These are phyloP conservation scores for Galium porrigens DNA, from an alignment of 305 asterid species.

Conservation along the genomic window DNA sequence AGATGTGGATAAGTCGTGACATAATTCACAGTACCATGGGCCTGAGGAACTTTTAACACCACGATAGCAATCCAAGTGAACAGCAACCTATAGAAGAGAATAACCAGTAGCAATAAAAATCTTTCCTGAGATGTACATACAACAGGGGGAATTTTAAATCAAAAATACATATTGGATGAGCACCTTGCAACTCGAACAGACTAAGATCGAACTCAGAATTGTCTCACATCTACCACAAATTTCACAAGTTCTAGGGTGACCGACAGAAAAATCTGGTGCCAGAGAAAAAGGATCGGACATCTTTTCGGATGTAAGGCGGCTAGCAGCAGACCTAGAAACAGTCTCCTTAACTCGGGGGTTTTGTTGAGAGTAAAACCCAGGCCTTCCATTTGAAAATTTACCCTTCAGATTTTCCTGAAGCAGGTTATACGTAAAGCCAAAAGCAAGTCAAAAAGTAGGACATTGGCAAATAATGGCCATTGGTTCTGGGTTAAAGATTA, in stretches of 20 bases:
- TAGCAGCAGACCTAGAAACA: slow-evolving; percentile 37
- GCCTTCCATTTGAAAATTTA: slow-evolving; percentile 31
- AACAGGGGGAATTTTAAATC: background rate
- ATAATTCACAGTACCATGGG: slow-evolving; percentile 95
- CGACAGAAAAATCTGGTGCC: slow-evolving; percentile 44
- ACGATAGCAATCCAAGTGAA: slow-evolving; percentile 90
- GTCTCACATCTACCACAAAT: slow-evolving; percentile 80
- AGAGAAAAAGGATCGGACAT: slow-evolving; percentile 33
- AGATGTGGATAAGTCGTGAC: slow-evolving; percentile 56
- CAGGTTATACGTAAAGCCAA: background rate
- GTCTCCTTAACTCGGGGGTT: slow-evolving; percentile 59
- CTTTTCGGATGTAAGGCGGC: slow-evolving; percentile 38
- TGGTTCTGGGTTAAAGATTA: background rate
- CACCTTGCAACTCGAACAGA: slow-evolving; percentile 95
- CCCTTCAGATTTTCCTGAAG: slow-evolving; percentile 42
- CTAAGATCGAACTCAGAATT: slow-evolving; percentile 56
- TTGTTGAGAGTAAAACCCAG: slow-evolving; percentile 39
- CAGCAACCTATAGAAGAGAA: slow-evolving; percentile 48
- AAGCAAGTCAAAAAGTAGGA: background rate
- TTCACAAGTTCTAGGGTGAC: slow-evolving; percentile 67
- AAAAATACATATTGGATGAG: slow-evolving; percentile 6
- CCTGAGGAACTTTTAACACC: slow-evolving; percentile 62
- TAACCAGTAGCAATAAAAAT: slow-evolving; percentile 5
- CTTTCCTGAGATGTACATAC: background rate
- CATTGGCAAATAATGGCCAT: background rate